These are phyloP conservation scores for Suillus plorans DNA, from an alignment of 768 basidiomycete genomes.

Conservation along the genomic window DNA sequence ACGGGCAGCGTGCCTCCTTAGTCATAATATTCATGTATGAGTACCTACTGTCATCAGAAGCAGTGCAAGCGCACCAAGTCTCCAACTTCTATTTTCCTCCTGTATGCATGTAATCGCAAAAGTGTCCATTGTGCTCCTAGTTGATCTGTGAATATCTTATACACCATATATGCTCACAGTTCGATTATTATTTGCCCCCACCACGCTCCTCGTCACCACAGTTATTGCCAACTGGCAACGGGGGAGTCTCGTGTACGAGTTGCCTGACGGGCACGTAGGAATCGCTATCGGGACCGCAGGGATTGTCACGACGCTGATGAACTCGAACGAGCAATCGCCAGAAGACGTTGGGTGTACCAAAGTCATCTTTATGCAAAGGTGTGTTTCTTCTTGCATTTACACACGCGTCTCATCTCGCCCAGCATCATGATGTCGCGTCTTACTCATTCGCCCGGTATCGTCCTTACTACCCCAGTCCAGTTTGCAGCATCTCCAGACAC, in stretches of 20 bases:
- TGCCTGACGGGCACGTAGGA: conserved; percentile 33
- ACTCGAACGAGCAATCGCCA: conserved; percentile 71
- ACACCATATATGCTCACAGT: conserved; percentile 73
- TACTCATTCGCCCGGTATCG: conserved; percentile 83
- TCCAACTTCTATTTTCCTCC: too few species aligned
- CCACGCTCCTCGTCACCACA: conserved; percentile 49
- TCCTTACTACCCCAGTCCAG: conserved; percentile 82
- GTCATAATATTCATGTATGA: too few species aligned
- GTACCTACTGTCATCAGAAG: too few species aligned
- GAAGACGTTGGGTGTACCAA: conserved; percentile 77
- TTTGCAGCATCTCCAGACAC: conserved; percentile 76
- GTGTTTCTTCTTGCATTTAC: neutral
- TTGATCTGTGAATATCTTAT: conserved; percentile 72
- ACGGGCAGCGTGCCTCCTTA: too few species aligned
- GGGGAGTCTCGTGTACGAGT: conserved; percentile 26
- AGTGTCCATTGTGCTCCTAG: conserved; percentile 76
- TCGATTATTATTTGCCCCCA: conserved; percentile 76
- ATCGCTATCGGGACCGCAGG: conserved; percentile 57
- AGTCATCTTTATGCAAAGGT: conserved; percentile 86
- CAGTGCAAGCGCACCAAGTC: too few species aligned
- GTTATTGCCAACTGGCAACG: conserved; percentile 29
- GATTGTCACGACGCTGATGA: conserved; percentile 59
- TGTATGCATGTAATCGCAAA: conserved; percentile 49
- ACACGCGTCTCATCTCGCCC: conserved; percentile 10
- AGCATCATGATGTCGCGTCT: conserved; percentile 95